Evolutionary conservation across 257 asterid species (phyloP).

Genomic region (Nicotiana knightiana): DNA sequence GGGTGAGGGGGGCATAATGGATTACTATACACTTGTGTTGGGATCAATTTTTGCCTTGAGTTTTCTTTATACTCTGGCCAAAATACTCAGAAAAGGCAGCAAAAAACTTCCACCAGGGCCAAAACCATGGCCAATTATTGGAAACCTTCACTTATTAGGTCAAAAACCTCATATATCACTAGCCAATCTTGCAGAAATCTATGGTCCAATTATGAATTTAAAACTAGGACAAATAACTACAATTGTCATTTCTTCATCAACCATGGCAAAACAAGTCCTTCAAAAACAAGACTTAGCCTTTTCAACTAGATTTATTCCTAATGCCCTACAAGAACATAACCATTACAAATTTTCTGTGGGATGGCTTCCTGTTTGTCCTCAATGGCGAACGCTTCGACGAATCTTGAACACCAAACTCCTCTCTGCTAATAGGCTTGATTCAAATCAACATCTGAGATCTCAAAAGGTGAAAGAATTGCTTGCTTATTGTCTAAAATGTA

Average conservation of each 20-base stretch:
- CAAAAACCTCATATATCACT: background rate
- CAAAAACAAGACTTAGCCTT: constrained; percentile 15
- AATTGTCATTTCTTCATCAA: constrained; percentile 14
- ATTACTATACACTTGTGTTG: constrained; percentile 21
- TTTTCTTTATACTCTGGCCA: background rate
- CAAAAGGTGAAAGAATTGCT: constrained; percentile 57
- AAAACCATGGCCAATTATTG: background rate
- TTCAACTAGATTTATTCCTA: constrained; percentile 11
- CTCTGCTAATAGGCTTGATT: constrained; percentile 3
- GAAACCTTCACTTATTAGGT: constrained; percentile 4
- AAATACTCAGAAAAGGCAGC: background rate
- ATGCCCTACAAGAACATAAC: constrained; percentile 16
- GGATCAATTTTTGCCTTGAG: constrained; percentile 33
- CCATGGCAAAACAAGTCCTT: constrained; percentile 5
- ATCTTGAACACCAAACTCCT: constrained; percentile 36
- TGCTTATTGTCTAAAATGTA: constrained; percentile 30
- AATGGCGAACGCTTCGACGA: constrained; percentile 16
- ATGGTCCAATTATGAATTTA: constrained; percentile 24
- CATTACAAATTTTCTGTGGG: constrained; percentile 8
- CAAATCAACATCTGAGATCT: constrained; percentile 38
- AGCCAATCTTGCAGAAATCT: constrained; percentile 15
- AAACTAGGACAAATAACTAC: background rate
- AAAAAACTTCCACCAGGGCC: constrained; percentile 19
- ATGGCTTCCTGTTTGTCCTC: constrained; percentile 21
- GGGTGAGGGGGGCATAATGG: constrained; percentile 9